A percentile compares a stretch with the other conserved stretches of the same genome.
Conservation (phyloP, 1,284 basidiomycete genomes). For the Ceratobasidium sp. region DNA sequence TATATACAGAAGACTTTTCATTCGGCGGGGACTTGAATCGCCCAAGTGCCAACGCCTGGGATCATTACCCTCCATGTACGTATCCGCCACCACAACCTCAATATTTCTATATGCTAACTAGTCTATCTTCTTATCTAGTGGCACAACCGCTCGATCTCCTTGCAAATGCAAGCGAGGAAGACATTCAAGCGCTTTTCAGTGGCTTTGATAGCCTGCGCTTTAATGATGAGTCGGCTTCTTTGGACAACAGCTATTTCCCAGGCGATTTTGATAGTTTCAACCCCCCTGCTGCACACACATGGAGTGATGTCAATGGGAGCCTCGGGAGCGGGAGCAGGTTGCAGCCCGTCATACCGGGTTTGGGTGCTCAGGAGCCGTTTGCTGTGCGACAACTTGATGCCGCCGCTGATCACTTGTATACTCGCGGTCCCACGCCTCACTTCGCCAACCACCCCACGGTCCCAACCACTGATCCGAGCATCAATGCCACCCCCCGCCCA, state of each 20-base stretch:
- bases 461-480: too few relatives aligned
- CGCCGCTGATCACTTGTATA: too few relatives aligned
- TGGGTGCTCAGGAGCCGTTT: background rate
- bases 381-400: constrained; percentile 8
- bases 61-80: background rate
- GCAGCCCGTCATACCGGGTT: background rate
- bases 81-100: background rate
- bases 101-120: background rate
- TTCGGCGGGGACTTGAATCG: background rate
- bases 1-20: background rate
- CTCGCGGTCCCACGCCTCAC: background rate
- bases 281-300: background rate
- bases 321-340: too few relatives aligned
- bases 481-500: background rate
- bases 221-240: background rate
- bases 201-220: constrained; percentile 1
- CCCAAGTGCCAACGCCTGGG: background rate
- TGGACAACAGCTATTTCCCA: background rate
- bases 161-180: constrained; percentile 12
- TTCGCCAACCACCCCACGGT: too few relatives aligned
- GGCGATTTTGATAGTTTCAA: background rate
- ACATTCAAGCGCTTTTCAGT: constrained; percentile 9
- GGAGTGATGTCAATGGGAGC: background rate
- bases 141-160: background rate
- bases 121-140: background rate